Conservation (phyloP, 2,329 filamentous ascomycete genomes). For the Aspergillus texensis region DNA sequence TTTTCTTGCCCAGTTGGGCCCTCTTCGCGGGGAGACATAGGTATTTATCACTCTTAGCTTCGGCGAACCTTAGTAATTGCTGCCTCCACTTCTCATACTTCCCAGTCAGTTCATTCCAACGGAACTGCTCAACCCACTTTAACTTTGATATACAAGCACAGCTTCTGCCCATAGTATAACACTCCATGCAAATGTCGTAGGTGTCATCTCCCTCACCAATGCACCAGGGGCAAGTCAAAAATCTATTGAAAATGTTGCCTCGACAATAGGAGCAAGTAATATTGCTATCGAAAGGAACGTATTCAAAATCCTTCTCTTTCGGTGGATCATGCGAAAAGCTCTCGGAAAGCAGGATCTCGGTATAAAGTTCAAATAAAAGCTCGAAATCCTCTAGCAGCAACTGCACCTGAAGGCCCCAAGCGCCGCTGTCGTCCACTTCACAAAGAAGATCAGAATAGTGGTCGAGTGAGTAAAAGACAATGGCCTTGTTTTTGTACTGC, state of each 20-base stretch:
- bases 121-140: conserved; percentile 91
- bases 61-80: conserved; percentile 74
- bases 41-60: conserved; percentile 66
- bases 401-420: conserved; percentile 57
- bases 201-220: conserved; percentile 77
- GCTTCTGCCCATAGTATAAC: conserved; percentile 94
- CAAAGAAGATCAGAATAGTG: conserved; percentile 69
- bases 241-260: conserved; percentile 95
- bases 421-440: conserved; percentile 57
- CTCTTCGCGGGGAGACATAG: conserved; percentile 66
- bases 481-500: conserved; percentile 98
- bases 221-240: conserved; percentile 88
- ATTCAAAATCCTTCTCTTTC: conserved; percentile 71
- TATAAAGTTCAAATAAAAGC: conserved; percentile 75
- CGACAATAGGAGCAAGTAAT: conserved; percentile 95
- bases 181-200: conserved; percentile 98
- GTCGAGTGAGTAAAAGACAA: conserved; percentile 81
- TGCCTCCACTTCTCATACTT: conserved; percentile 83
- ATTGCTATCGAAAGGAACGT: conserved; percentile 81
- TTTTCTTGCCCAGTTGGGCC: conserved; percentile 69
- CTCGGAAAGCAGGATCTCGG: conserved; percentile 79
- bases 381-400: conserved; percentile 84
- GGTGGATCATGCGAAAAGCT: conserved; percentile 70
- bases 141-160: conserved; percentile 85
- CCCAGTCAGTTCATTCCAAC: conserved; percentile 74